These are phyloP conservation scores for Globisporangium perplexum DNA, from an alignment of 352 stramenopile genomes.

Conservation along the genomic window DNA sequence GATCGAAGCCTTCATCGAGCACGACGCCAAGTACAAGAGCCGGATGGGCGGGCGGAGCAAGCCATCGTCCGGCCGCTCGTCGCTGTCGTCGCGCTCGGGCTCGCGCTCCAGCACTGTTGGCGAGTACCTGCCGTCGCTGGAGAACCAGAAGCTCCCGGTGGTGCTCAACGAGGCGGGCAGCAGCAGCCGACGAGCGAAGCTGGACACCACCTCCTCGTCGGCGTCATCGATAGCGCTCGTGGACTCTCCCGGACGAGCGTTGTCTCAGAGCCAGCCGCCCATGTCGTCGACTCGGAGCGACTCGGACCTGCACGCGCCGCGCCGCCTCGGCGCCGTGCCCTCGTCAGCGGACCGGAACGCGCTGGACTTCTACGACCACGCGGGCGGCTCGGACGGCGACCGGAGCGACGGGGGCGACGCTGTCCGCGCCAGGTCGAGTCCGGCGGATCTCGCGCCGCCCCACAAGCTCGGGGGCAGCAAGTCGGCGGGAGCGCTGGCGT, in stretches of 20 bases:
- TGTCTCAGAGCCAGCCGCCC: neutral
- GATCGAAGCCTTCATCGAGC: conserved; percentile 72
- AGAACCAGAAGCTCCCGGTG: conserved; percentile 25
- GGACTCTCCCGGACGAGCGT: conserved; percentile 2
- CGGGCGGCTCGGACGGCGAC: conserved; percentile 17
- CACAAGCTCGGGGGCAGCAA: conserved; percentile 16
- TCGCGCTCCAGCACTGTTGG: conserved; percentile 13
- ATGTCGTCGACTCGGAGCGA: conserved; percentile 47
- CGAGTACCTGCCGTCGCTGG: conserved; percentile 31
- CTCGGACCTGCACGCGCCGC: conserved; percentile 50
- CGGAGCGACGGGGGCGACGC: conserved; percentile 13
- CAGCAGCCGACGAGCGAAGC: conserved; percentile 13
- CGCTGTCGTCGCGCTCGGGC: conserved; percentile 12
- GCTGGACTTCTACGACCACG: conserved; percentile 44
- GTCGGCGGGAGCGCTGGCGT: conserved; percentile 4
- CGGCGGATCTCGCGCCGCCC: conserved; percentile 4
- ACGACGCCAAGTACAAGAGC: conserved; percentile 57
- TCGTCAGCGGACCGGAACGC: conserved; percentile 49
- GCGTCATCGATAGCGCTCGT: conserved; percentile 5
- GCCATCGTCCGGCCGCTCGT: conserved; percentile 12
- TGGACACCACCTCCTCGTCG: conserved; percentile 13
- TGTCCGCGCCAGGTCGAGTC: conserved; percentile 11
- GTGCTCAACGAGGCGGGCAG: conserved; percentile 19
- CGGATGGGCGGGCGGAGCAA: conserved; percentile 6
- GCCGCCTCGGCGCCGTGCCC: conserved; percentile 30